Base-by-base conservation (phyloP, 129 eudicot species). In the Helianthus tuberosus region DNA sequence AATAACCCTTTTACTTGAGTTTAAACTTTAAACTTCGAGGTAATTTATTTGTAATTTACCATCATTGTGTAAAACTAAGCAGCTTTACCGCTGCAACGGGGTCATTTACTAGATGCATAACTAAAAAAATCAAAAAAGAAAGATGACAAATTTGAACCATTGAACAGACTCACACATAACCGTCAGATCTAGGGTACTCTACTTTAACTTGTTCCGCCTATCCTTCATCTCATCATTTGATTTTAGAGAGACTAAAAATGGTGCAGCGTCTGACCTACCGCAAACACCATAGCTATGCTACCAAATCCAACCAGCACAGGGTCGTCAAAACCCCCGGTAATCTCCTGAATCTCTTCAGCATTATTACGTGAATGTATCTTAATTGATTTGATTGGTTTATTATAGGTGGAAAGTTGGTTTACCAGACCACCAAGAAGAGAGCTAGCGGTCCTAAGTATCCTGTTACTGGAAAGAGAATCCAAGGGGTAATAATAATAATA, bases 191-290 rank as follows among this genome's bases (percentile, higher is more conserved):
- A 84, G 88, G 88, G 77, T 75, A 62, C 29, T 41, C 49, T n/a
- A 17, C 8, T 14, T 11, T 39, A 69, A 75, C 73, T 79, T 82
- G 75, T 85, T 84, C 70, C 81, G 68, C 58, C 47, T 46, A 6
- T 12, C 50, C 10, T 0, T 2, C 59, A 11, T 55, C 65, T 10
- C 72, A 41, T 27, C 32, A 32, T 32, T 32, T 32, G 4, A 0
- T 20, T 20, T 20, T 0, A 32, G 36, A 32, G 36, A 32, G 4
- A 3, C 5, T 32, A 32, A 88, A 85, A 38, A 88, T 88, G 94
- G 94, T 88, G 82, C 94, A 88, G 82, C 94, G 94, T 78, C 83
- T 88, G 11, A 81, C 88, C 3, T 88, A 88, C 82, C 84, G 94
- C 51, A 80, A 64, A 41, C 88, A 90, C 66, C 94, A 88, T 49